Percentiles rank a stretch among this genome's conserved stretches.
phyloP scores from a whole-genome alignment of 441 rosid genomes.

The Erodium texanum region DNA sequence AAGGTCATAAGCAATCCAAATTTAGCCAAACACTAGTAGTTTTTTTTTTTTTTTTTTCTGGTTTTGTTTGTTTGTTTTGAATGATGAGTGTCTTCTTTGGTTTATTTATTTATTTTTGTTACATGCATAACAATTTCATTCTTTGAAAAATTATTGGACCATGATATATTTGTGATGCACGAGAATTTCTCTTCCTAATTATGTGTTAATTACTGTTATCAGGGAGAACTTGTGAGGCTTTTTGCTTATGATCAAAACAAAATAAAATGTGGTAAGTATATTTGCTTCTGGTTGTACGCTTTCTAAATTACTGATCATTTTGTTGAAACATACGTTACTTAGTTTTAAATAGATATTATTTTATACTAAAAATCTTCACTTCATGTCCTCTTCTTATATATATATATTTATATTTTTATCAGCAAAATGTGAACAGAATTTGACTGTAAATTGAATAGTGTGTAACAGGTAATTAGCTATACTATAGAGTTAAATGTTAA shows the following conservation, averaged over 20 bases:
- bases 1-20: background rate
- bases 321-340: background rate
- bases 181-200: slow-evolving; percentile 19
- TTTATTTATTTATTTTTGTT: background rate
- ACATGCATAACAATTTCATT: background rate
- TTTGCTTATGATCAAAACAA: slow-evolving; percentile 81
- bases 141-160: background rate
- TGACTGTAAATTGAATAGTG: too few species aligned
- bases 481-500: background rate
- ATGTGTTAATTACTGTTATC: slow-evolving; percentile 12
- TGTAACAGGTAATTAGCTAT: background rate
- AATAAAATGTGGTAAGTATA: slow-evolving; percentile 72
- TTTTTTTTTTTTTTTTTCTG: too few species aligned
- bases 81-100: too few species aligned
- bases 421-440: too few species aligned
- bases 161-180: slow-evolving; percentile 7
- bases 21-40: background rate
- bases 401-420: too few species aligned
- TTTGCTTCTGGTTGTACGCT: slow-evolving; percentile 12
- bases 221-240: slow-evolving; percentile 81
- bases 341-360: background rate
- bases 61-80: too few species aligned
- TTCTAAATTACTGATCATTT: background rate
- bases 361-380: background rate
- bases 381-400: background rate